phyloP scores from a whole-genome alignment of 768 basidiomycete species.

The Suillus bovinus region DNA sequence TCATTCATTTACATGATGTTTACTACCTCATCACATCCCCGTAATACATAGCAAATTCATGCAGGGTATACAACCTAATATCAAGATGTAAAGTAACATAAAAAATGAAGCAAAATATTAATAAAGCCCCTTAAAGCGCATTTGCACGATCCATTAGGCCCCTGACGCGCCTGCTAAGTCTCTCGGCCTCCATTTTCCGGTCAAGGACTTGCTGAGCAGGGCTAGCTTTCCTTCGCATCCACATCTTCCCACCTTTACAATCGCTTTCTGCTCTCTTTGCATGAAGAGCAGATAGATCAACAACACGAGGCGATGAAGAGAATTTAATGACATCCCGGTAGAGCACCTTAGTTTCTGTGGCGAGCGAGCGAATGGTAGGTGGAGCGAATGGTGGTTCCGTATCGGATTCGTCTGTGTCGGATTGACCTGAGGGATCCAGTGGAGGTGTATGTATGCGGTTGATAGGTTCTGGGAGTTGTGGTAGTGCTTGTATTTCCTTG shows the following conservation, averaged over 20 bases:
- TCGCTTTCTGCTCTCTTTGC: conserved; percentile 51
- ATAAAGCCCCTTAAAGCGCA: conserved; percentile 17
- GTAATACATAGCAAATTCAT: neutral
- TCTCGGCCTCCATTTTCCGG: conserved; percentile 74
- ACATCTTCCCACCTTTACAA: conserved; percentile 49
- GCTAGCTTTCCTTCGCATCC: conserved; percentile 79
- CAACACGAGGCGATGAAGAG: conserved; percentile 79
- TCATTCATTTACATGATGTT: neutral
- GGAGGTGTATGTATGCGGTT: conserved; percentile 62
- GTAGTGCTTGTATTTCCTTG: conserved; percentile 75
- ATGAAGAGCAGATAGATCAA: conserved; percentile 73
- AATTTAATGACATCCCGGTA: conserved; percentile 89
- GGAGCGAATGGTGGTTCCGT: conserved; percentile 47
- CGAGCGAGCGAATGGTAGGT: conserved; percentile 62
- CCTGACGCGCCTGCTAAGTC: conserved; percentile 65
- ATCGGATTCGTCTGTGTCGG: conserved; percentile 67
- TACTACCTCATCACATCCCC: neutral
- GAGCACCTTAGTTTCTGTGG: conserved; percentile 81
- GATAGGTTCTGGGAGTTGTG: conserved; percentile 54
- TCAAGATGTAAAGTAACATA: neutral
- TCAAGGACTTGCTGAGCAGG: conserved; percentile 83
- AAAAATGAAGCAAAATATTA: neutral
- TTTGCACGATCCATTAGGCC: conserved; percentile 70
- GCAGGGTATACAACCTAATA: conserved; percentile 2
- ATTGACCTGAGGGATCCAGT: conserved; percentile 60